Base-by-base conservation (phyloP, 306 rosid species). In the Echinosophora koreensis region DNA sequence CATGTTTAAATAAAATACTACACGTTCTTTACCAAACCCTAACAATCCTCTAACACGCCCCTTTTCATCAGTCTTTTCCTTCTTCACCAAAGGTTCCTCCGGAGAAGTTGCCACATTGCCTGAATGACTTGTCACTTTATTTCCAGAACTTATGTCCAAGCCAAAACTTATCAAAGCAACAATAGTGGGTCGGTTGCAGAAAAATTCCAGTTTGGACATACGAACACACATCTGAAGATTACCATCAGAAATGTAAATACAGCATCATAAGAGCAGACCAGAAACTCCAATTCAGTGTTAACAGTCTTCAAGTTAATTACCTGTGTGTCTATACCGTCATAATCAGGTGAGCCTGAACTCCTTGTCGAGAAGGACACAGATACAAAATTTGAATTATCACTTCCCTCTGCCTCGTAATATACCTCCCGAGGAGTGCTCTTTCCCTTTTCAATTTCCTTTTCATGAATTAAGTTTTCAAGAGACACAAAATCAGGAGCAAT, bases 291-390 rank as follows among this genome's bases (percentile, higher is more conserved):
- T 63, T 77, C 11, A 74, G 56, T 56, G 66, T 69, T 52, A 62
- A 61, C 62, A 73, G 66, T 62, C 80, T 68, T 70, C 71, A 12
- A 13, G 47, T 52, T 37, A 82, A 16, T 65, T 91, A 95, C 99
- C 99, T 95, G 92, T 66, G 97, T 90, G 77, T 95, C 99, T 64
- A 83, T 85, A 62, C 99, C 99, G 81, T 92, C 88, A 77, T 95
- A 95, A 84, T 87, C 88, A 66, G 90, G 87, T 13, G 97, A 92
- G 76, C 76, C 74, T 59, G 97, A 86, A 82, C 89, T 88, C 88
- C 90, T 89, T 10, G 93, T 88, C 58, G 77, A 80, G 76, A 91
- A 93, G 77, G 69, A 54, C 17, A 93, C 88, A 70, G 90, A 90
- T 35, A 91, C 97, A 82, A 93, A 93, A 78, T 89, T 76, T n/a